These are phyloP conservation scores for Chenopodium album DNA, from an alignment of 148 eudicot species.

Conservation along the genomic window DNA sequence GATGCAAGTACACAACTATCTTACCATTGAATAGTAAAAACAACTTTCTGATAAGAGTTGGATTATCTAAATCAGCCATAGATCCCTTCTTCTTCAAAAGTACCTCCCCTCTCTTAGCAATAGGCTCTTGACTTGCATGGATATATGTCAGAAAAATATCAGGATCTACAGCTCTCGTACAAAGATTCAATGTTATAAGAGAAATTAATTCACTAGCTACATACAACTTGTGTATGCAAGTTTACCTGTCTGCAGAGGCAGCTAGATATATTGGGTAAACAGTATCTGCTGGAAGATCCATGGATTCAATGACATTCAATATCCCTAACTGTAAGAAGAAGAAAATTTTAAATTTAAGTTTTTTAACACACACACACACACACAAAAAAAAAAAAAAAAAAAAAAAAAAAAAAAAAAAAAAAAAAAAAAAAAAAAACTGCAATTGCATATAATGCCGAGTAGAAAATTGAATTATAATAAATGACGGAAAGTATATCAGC, in stretches of 20 bases:
- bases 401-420: not conserved
- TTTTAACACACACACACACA: not conserved
- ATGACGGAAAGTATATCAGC: not conserved
- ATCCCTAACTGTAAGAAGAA: slow-evolving; percentile 61
- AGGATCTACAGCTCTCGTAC: slow-evolving; percentile 4
- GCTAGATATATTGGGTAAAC: slow-evolving; percentile 72
- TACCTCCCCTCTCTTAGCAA: slow-evolving; percentile 82
- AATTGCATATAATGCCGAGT: not conserved
- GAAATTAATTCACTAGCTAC: slow-evolving; percentile 7
- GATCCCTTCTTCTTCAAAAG: slow-evolving; percentile 83
- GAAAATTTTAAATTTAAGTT: not conserved
- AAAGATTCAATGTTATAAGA: not conserved
- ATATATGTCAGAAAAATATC: slow-evolving; percentile 23
- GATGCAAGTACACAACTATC: slow-evolving; percentile 8
- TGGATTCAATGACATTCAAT: slow-evolving; percentile 66
- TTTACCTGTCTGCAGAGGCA: slow-evolving; percentile 79
- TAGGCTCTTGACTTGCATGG: slow-evolving; percentile 78
- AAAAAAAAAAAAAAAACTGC: not conserved
- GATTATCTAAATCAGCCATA: slow-evolving; percentile 74
- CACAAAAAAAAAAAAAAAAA: not conserved
- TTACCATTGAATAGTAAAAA: slow-evolving; percentile 85
- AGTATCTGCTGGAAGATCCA: slow-evolving; percentile 70
- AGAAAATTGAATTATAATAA: not conserved
- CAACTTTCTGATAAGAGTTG: slow-evolving; percentile 60
- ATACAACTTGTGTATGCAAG: slow-evolving; percentile 16